These are phyloP conservation scores for Fragaria ananassa DNA, from an alignment of 306 rosid genomes.

Conservation along the genomic window DNA sequence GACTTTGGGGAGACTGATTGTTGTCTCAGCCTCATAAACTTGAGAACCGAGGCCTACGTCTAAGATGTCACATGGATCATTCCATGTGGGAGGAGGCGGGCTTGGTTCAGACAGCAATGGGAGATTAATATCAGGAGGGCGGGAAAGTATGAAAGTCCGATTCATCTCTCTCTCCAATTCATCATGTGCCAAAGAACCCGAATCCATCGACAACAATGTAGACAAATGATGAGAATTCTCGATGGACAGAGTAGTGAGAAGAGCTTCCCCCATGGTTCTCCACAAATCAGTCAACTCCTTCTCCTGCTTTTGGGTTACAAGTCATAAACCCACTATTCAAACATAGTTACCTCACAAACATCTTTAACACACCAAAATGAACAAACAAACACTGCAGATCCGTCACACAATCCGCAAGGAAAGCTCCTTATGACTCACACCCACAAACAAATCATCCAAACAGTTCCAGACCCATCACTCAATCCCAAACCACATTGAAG, in stretches of 20 bases:
- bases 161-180: slow-evolving; percentile 57
- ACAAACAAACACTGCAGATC: slow-evolving; percentile 12
- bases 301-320: slow-evolving; percentile 18
- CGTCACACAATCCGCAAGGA: slow-evolving; percentile 13
- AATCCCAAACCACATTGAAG: slow-evolving; percentile 15
- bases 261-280: slow-evolving; percentile 47
- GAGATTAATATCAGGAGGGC: slow-evolving; percentile 63
- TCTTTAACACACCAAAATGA: slow-evolving; percentile 11
- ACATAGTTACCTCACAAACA: slow-evolving; percentile 27
- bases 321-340: slow-evolving; percentile 12
- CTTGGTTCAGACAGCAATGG: slow-evolving; percentile 51
- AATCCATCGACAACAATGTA: slow-evolving; percentile 58
- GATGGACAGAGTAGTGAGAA: slow-evolving; percentile 46
- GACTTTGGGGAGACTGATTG: slow-evolving; percentile 42
- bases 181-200: slow-evolving; percentile 48
- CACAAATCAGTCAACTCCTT: slow-evolving; percentile 5
- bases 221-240: slow-evolving; percentile 57
- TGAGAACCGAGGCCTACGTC: slow-evolving; percentile 54
- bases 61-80: slow-evolving; percentile 43
- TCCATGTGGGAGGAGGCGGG: slow-evolving; percentile 55
- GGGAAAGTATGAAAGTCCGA: slow-evolving; percentile 37
- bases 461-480: slow-evolving; percentile 18
- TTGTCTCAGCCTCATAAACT: slow-evolving; percentile 43
- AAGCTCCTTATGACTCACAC: not conserved
- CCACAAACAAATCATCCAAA: slow-evolving; percentile 9